Conservation (phyloP, 1,284 basidiomycete genomes). For the Calocybe gambosa region DNA sequence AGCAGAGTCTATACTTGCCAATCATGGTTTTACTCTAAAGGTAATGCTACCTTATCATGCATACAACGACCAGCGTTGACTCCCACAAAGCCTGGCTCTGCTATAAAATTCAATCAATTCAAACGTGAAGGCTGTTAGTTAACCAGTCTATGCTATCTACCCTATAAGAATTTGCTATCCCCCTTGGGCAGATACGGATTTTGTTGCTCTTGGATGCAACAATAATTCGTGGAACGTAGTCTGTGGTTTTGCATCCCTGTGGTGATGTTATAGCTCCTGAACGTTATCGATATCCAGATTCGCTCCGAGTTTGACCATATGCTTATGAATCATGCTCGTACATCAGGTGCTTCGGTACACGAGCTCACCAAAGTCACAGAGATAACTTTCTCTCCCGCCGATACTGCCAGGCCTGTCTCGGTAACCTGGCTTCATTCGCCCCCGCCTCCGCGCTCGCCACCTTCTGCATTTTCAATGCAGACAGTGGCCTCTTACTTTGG, state of each 20-base stretch:
- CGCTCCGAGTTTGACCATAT: constrained; percentile 62
- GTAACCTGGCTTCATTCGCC: constrained; percentile 43
- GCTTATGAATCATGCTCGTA: constrained; percentile 53
- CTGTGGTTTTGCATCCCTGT: constrained; percentile 19
- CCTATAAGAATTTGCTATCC: constrained; percentile 1
- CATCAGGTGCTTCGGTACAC: constrained; percentile 47
- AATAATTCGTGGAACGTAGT: constrained; percentile 67
- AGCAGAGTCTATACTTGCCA: constrained; percentile 47
- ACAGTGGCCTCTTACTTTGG: constrained; percentile 20
- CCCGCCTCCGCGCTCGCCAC: constrained; percentile 34
- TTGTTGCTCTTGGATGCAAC: constrained; percentile 47
- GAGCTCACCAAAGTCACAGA: constrained; percentile 49
- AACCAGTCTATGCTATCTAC: background rate
- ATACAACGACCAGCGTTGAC: background rate
- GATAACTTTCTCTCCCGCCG: constrained; percentile 36
- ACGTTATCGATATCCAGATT: constrained; percentile 29
- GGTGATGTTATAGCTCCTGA: background rate
- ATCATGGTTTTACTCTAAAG: constrained; percentile 51
- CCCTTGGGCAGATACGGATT: constrained; percentile 51
- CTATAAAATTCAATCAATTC: constrained; percentile 59
- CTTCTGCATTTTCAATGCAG: constrained; percentile 32
- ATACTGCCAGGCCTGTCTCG: constrained; percentile 40
- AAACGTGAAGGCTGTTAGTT: constrained; percentile 63
- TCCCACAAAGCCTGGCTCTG: constrained; percentile 45
- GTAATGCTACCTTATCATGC: constrained; percentile 23